phyloP scores from a whole-genome alignment of 805 yeast genomes.

The Suhomyces prunicola region DNA sequence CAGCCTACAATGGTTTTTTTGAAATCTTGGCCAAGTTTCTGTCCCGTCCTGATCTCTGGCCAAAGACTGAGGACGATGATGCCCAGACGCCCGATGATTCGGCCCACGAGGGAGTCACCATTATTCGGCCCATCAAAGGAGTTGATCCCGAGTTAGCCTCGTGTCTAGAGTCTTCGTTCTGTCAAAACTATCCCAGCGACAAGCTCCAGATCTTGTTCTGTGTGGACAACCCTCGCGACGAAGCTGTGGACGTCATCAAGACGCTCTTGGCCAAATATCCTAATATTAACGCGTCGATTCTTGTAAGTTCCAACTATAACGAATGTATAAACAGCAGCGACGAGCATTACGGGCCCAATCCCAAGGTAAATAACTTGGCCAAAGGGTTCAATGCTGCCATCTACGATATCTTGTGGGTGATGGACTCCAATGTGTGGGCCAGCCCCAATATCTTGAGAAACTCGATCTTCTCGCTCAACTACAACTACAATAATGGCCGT shows the following conservation, averaged over 20 bases:
- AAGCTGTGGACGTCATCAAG: constrained; percentile 58
- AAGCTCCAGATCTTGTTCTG: constrained; percentile 73
- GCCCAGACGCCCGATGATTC: not conserved
- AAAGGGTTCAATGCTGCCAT: constrained; percentile 71
- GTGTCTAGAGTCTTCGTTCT: constrained; percentile 66
- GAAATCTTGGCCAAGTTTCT: constrained; percentile 35
- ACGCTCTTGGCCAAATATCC: constrained; percentile 52
- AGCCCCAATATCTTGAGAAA: constrained; percentile 60
- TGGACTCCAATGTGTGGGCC: constrained; percentile 85
- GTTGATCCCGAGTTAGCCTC: constrained; percentile 69
- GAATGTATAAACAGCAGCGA: constrained; percentile 28
- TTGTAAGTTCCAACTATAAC: constrained; percentile 34
- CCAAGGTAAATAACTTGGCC: constrained; percentile 83
- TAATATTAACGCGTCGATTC: constrained; percentile 52
- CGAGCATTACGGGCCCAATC: constrained; percentile 73
- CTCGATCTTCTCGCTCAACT: constrained; percentile 52
- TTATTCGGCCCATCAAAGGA: constrained; percentile 81
- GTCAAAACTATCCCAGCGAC: constrained; percentile 60
- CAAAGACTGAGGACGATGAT: constrained; percentile 4
- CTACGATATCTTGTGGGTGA: constrained; percentile 75
- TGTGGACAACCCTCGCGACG: constrained; percentile 60
- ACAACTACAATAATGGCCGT: constrained; percentile 52
- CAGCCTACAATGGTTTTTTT: constrained; percentile 39
- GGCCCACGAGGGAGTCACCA: constrained; percentile 52
- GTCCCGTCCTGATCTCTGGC: constrained; percentile 15